Conservation (phyloP, 2,329 filamentous ascomycete species). For the Fusarium drepaniforme region DNA sequence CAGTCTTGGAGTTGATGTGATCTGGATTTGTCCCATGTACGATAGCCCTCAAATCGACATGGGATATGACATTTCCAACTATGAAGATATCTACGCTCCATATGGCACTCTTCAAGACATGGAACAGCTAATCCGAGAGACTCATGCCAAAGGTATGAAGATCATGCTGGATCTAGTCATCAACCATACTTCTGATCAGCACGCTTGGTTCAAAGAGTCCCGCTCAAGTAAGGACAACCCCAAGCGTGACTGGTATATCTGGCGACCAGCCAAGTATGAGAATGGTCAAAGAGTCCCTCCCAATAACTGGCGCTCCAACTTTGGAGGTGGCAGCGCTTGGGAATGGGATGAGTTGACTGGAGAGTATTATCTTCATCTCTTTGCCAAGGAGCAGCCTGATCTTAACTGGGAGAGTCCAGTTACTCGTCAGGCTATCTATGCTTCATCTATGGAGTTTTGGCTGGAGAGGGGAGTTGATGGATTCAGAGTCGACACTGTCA, state of each 20-base stretch:
- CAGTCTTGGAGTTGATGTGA: constrained; percentile 36
- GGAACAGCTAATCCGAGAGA: constrained; percentile 40
- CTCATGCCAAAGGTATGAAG: constrained; percentile 37
- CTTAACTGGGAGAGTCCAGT: constrained; percentile 86
- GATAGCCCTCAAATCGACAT: constrained; percentile 43
- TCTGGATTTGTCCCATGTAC: constrained; percentile 44
- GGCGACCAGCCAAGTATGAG: constrained; percentile 63
- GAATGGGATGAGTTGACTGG: constrained; percentile 77
- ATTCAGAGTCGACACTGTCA: constrained; percentile 82
- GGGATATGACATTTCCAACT: constrained; percentile 44
- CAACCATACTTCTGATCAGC: constrained; percentile 42
- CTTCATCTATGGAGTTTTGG: constrained; percentile 83
- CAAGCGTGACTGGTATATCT: constrained; percentile 73
- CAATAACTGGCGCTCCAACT: constrained; percentile 80
- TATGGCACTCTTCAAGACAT: constrained; percentile 43
- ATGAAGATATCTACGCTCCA: constrained; percentile 40
- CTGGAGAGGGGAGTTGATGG: constrained; percentile 78
- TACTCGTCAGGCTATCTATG: constrained; percentile 77
- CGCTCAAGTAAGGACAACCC: constrained; percentile 29
- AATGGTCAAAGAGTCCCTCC: constrained; percentile 75
- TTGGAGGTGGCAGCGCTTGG: constrained; percentile 72
- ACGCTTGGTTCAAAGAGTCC: constrained; percentile 43
- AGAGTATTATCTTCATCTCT: constrained; percentile 84
- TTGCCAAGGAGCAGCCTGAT: constrained; percentile 81
- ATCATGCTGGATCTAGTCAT: constrained; percentile 44